Base-by-base conservation (phyloP, 805 yeast species). In the Vanderwaltozyma verrucispora region DNA sequence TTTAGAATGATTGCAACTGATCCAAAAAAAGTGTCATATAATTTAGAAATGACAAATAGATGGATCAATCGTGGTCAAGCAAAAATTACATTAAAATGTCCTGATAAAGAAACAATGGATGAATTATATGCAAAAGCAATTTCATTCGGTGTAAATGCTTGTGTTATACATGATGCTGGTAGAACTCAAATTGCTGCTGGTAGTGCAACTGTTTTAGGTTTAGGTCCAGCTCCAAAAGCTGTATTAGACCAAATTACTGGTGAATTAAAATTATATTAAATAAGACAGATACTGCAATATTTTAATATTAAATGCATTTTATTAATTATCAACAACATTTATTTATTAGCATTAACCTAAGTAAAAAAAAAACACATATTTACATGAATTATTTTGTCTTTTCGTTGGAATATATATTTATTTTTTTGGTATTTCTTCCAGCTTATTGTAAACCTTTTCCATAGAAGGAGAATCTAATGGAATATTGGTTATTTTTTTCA, bases 151-250 rank as follows among this genome's bases (percentile, higher is more conserved):
- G 72, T 92, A 14, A 82, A 86, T 50, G 75, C 89, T 2, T 73
- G 77, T 45, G 72, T 85, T 5, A 86, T 92, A 28, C 94, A 82
- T 49, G 99, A 92, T 63, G 98, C 98, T 19, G 98, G 98, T 3
- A 72, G 96, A 50, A 89, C 98, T 1, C 96, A 92, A 58, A 76
- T 92, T 35, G 94, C 85, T n/a, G 82, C 95, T 5, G 97, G 97
- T 1, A 79, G 92, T 41, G 94, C 94, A 2, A 92, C 98, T 0
- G 97, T 92, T 1, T 63, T 92, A n/a, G 98, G 97, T 1, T 57
- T 92, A 20, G 99, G 99, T 0, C 99, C 99, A 1, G 97, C 96
- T 15, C 96, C 97, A 17, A 84, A 78, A 46, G 48, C 69, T 0
- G 76, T 80, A 0, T 59, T 89, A 42, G 96, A 92, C 56, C 75